Conservation (phyloP, 139 green algal genomes). For the Chlamydomonas sphaeroides region DNA sequence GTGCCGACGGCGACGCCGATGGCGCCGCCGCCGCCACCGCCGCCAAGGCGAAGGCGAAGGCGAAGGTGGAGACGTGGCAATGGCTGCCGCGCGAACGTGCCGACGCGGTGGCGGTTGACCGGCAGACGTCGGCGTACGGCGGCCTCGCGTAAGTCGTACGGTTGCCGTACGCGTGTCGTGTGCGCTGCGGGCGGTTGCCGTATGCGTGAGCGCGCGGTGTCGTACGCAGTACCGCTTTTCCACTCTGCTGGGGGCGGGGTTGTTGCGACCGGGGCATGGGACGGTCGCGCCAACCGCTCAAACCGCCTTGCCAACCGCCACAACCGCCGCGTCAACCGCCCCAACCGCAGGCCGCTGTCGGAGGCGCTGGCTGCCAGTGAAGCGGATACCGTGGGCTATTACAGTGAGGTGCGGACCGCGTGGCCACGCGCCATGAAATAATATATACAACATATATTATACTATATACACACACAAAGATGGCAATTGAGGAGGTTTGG, state of each 20-base stretch:
- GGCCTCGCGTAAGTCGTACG: not conserved
- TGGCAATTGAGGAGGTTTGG: too few species aligned
- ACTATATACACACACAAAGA: too few species aligned
- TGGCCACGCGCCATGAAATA: too few species aligned
- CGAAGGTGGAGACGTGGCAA: not conserved
- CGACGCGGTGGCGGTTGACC: not conserved
- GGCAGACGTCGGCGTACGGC: slow-evolving; percentile 7
- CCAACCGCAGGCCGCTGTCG: slow-evolving; percentile 2
- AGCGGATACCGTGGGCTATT: slow-evolving; percentile 19
- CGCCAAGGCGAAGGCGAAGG: too few species aligned
- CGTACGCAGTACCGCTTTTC: not conserved
- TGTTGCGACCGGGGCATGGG: not conserved
- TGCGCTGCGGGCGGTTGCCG: not conserved
- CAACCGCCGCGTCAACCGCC: too few species aligned
- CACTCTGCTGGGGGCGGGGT: too few species aligned
- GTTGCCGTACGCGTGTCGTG: not conserved
- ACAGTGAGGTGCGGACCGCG: slow-evolving; percentile 17
- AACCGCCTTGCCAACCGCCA: not conserved
- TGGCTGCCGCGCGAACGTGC: not conserved
- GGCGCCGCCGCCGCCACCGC: too few species aligned
- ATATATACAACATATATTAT: too few species aligned
- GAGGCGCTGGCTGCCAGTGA: slow-evolving; percentile 10
- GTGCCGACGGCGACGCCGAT: too few species aligned
- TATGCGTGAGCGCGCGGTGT: too few species aligned
- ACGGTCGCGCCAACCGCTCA: not conserved